phyloP scores from a whole-genome alignment of 192 early-diverging fungal genomes.

The Mortierella hygrophila region DNA sequence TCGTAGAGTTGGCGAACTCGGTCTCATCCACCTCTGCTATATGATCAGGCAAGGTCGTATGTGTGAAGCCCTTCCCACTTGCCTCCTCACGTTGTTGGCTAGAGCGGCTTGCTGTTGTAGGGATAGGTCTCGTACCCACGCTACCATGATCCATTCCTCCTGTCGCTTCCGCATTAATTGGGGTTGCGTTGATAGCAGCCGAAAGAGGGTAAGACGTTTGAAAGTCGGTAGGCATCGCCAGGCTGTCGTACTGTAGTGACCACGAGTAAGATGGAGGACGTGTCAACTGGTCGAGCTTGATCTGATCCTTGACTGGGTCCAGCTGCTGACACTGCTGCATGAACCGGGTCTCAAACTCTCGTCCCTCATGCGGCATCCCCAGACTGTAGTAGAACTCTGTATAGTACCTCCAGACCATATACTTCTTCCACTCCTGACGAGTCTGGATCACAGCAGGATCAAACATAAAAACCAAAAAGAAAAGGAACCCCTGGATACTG shows the following conservation, averaged over 20 bases:
- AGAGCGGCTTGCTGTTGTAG: too few relatives aligned
- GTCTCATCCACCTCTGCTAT: slow-evolving; percentile 8
- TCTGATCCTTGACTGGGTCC: slow-evolving; percentile 1
- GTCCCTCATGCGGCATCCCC: slow-evolving; percentile 38
- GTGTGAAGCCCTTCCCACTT: neutral
- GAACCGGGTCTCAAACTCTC: slow-evolving; percentile 34
- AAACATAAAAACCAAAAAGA: slow-evolving; percentile 49
- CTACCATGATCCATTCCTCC: neutral
- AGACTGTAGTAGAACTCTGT: slow-evolving; percentile 51
- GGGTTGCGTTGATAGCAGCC: neutral
- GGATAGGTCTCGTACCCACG: neutral
- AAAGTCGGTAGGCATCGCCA: slow-evolving; percentile 40
- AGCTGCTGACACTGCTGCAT: slow-evolving; percentile 22
- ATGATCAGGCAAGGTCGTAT: neutral
- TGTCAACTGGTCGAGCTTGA: slow-evolving; percentile 19
- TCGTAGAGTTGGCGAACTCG: neutral
- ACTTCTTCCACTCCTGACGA: slow-evolving; percentile 36
- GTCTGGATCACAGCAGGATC: slow-evolving; percentile 48
- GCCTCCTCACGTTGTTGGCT: neutral
- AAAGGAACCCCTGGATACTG: slow-evolving; percentile 47
- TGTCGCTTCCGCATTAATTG: neutral
- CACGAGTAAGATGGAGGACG: slow-evolving; percentile 43
- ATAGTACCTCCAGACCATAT: slow-evolving; percentile 49
- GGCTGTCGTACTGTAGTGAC: slow-evolving; percentile 30
- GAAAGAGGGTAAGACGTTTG: slow-evolving; percentile 31